These are phyloP conservation scores for Sabuloglossum arenarium DNA, from an alignment of 495 filamentous ascomycete species.

Conservation along the genomic window DNA sequence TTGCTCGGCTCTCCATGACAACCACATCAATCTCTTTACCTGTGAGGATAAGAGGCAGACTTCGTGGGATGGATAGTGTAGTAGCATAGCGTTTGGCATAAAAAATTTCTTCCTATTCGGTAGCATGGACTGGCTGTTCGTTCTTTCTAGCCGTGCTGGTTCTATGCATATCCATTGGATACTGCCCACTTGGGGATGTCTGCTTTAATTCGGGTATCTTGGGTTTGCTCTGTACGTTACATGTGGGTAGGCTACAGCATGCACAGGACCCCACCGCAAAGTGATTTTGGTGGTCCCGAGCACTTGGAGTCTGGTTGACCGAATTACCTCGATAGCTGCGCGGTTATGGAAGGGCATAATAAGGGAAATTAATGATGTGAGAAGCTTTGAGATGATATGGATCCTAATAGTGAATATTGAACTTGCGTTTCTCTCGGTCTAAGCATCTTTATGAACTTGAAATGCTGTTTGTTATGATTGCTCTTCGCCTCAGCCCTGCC, in stretches of 20 bases:
- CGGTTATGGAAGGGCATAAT: neutral
- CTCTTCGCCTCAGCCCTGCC: too few species aligned
- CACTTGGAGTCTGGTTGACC: neutral
- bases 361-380: neutral
- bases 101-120: neutral
- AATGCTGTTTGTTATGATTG: too few species aligned
- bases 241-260: neutral
- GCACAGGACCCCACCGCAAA: neutral
- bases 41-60: slow-evolving; percentile 21
- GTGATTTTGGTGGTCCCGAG: neutral
- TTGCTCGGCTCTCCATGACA: slow-evolving; percentile 51
- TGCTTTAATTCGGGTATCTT: neutral
- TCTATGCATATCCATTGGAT: neutral
- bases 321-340: neutral
- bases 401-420: too few species aligned
- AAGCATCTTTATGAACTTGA: too few species aligned
- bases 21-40: slow-evolving; percentile 51
- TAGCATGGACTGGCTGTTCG: neutral
- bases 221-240: neutral
- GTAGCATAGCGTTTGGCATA: neutral
- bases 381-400: neutral
- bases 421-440: too few species aligned
- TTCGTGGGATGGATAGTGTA: neutral
- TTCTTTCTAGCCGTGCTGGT: neutral
- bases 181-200: neutral